phyloP scores from a whole-genome alignment of 2,329 filamentous ascomycete species.

The Botrytis porri region DNA sequence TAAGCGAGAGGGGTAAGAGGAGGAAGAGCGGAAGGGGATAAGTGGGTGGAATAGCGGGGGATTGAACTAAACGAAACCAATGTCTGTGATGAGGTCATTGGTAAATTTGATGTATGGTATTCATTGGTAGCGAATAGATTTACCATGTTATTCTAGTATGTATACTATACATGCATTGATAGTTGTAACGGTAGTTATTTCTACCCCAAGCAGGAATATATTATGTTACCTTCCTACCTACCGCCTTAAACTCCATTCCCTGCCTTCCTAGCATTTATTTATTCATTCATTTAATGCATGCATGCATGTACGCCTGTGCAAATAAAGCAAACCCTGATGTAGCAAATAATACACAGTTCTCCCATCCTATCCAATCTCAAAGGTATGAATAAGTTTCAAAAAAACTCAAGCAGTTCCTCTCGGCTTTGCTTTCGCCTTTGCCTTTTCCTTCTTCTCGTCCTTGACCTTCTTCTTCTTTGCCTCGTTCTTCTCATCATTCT shows the following conservation, averaged over 20 bases:
- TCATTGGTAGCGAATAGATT: neutral
- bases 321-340: neutral
- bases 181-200: too few relatives aligned
- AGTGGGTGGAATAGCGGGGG: neutral
- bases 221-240: neutral
- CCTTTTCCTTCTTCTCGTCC: conserved; percentile 93
- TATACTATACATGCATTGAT: neutral
- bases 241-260: neutral
- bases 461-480: conserved; percentile 95
- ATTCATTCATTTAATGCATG: too few relatives aligned
- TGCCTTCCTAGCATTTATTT: neutral
- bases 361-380: neutral
- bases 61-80: too few relatives aligned
- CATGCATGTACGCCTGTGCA: neutral
- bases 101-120: neutral
- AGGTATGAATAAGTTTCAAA: neutral
- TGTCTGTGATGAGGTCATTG: neutral
- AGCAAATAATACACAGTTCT: neutral
- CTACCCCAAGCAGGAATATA: neutral
- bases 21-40: neutral
- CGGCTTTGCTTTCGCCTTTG: conserved; percentile 83
- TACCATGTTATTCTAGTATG: neutral
- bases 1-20: neutral
- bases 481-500: conserved; percentile 87
- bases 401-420: conserved; percentile 43